Base-by-base conservation (phyloP, 2,329 filamentous ascomycete species). In the Fusarium nelsonii region DNA sequence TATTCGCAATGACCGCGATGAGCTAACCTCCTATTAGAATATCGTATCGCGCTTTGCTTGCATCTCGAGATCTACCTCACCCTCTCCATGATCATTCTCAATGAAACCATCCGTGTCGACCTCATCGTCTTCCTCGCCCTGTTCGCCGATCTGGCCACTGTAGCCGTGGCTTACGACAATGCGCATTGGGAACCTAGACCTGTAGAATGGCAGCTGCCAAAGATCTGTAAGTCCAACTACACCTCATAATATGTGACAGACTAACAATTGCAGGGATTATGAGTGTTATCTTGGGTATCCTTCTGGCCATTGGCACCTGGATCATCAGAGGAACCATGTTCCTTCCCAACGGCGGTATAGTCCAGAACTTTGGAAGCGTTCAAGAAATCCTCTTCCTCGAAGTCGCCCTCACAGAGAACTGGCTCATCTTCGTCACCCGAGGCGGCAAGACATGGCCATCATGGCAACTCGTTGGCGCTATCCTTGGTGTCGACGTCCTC, bases 161-260 rank as follows among this genome's bases (percentile, higher is more conserved):
- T 68, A 3, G 65, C 65, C 2, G 65, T 68, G 8, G 65, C 65
- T n/a, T 68, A 68, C 6, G 65, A 69, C 4, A 69, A 68, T 9
- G 65, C 65, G 7, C 65, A 68, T 15, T 68, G 60, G 49, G 65
- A 68, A 15, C 65, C 60, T 0, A 5, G 65, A 0, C 65, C 65
- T 0, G 65, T 68, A 0, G 65, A 69, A 1, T 68, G 65, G 64
- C 63, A 67, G 20, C 39, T 67, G 4, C 56, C 50, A 1, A 67
- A 67, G 28, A 67, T 67, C 7, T 69, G 65, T 51, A 20, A 30
- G 48, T 51, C 18, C 8, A 12, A 15, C 2, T 2, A 28, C 12
- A 16, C 6, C 18, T 6, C 4, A 15, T 2, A 4, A 18, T 14
- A 15, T 10, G 4, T 15, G 12, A 3, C 45, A 18, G 16, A 45